Conservation (phyloP, 2,329 filamentous ascomycete genomes). For the Orbilia oligospora region DNA sequence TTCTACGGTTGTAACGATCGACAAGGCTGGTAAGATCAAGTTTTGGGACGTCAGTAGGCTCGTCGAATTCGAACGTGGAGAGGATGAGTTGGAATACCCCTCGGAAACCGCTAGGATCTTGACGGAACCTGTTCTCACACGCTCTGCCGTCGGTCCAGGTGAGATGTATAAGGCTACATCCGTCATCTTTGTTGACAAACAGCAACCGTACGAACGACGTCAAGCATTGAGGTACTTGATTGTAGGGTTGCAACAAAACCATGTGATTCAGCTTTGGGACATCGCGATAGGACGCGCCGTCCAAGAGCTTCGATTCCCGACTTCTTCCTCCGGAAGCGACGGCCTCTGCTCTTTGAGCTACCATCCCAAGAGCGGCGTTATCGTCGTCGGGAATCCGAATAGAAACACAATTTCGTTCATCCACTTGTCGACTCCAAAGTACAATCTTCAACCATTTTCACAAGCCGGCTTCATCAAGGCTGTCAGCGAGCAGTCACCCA, state of each 20-base stretch:
- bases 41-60: constrained; percentile 97
- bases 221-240: constrained; percentile 94
- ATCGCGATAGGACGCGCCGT: constrained; percentile 94
- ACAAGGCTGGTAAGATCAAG: constrained; percentile 95
- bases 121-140: constrained; percentile 85
- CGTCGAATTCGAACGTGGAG: constrained; percentile 70
- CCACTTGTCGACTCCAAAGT: constrained; percentile 93
- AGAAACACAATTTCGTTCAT: constrained; percentile 98
- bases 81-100: constrained; percentile 68
- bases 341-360: constrained; percentile 98
- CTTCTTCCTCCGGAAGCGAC: constrained; percentile 89
- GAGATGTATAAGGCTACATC: constrained; percentile 98
- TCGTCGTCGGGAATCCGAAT: constrained; percentile 94
- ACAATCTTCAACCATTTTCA: constrained; percentile 82
- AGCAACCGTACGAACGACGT: constrained; percentile 90
- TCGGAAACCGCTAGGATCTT: constrained; percentile 75
- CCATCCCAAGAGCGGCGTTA: constrained; percentile 90
- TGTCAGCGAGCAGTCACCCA: constrained; percentile 79
- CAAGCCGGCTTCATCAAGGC: constrained; percentile 90
- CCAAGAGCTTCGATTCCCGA: constrained; percentile 95
- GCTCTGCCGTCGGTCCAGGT: constrained; percentile 85
- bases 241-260: constrained; percentile 98
- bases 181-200: constrained; percentile 94
- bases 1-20: constrained; percentile 90
- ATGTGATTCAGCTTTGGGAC: constrained; percentile 98